Evolutionary conservation across 2,329 filamentous ascomycete genomes (phyloP), one percentile per base, ranked within the genome.

Genomic region (Calonectria pseudoturangicola): DNA sequence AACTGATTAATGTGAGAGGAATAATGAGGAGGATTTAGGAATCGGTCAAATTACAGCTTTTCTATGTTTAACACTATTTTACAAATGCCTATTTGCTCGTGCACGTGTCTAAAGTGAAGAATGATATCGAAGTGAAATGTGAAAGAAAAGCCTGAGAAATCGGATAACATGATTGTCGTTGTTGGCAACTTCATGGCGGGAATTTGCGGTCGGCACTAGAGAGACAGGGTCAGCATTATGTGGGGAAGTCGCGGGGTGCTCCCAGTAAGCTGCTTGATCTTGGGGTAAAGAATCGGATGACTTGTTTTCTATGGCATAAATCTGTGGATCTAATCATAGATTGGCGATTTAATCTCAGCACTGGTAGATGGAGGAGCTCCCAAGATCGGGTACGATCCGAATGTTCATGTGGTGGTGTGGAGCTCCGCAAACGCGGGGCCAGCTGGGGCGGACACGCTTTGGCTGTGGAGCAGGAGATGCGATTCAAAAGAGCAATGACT

Each of bases 301-400:
- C 8, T 41, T 2, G 13, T 27, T 41, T 2, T 10, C 3, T 10
- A 21, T 25, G 33, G 12, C 13, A 41, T 5, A 41, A 27, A 9
- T 10, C 4, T 41, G 13, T 60, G 18, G n/a, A 41, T 21, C 54
- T 25, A n/a, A 41, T 41, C n/a, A 33, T 58, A 58, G n/a, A 58
- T 58, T 58, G 33, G 30, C 33, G 30, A 18, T 33, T 25, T 16
- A 16, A 16, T 33, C 30, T 33, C n/a, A n/a, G 30, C 18, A 27
- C 15, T 39, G 18, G 9, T 21, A 27, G 36, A 12, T 60, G 36
- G 54, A 60, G 54, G 54, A 60, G 54, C 54, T 60, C 54, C 54
- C 36, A 39, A 28, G 54, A 60, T 60, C 54, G 54, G 54, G 16
- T 60, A 27, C 33, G n/a, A 60, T 39, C 54, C 33, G 54, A 60